Evolutionary conservation across 1,284 basidiomycete species (phyloP).

Genomic region (Hypsizygus ulmarius): DNA sequence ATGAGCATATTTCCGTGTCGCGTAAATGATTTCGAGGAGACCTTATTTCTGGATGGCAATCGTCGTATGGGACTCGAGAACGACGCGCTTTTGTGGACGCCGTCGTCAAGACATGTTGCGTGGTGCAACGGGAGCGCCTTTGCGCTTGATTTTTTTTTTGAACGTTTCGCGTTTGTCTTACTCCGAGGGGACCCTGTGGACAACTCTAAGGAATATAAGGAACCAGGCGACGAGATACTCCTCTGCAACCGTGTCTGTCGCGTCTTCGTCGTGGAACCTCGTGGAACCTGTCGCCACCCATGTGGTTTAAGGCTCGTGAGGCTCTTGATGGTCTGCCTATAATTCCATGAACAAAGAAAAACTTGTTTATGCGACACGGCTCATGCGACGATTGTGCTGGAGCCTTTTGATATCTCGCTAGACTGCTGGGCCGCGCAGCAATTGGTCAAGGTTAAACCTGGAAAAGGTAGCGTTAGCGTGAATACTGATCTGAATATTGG

Average conservation of each 20-base stretch:
- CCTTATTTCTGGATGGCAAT: neutral
- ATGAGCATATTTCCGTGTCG: neutral
- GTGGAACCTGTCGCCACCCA: neutral
- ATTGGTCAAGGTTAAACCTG: neutral
- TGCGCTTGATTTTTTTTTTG: neutral
- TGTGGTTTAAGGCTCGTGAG: neutral
- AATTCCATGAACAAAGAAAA: neutral
- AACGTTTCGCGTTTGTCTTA: neutral
- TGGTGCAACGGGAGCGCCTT: constrained; percentile 2
- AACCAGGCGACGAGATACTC: neutral
- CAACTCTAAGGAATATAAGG: neutral
- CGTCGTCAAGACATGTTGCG: neutral
- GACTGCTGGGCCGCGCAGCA: neutral
- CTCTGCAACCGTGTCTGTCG: neutral
- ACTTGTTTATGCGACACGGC: neutral
- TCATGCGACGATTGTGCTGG: neutral
- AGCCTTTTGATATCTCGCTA: neutral
- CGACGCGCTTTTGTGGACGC: neutral
- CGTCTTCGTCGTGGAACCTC: constrained; percentile 5
- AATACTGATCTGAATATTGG: constrained; percentile 4
- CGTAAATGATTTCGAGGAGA: neutral
- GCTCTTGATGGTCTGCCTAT: neutral
- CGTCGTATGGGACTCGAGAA: neutral
- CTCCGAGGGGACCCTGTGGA: neutral
- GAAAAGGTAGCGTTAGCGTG: neutral